Evolutionary conservation across 495 filamentous ascomycete species (phyloP).

Genomic region (Parmelia sp.): DNA sequence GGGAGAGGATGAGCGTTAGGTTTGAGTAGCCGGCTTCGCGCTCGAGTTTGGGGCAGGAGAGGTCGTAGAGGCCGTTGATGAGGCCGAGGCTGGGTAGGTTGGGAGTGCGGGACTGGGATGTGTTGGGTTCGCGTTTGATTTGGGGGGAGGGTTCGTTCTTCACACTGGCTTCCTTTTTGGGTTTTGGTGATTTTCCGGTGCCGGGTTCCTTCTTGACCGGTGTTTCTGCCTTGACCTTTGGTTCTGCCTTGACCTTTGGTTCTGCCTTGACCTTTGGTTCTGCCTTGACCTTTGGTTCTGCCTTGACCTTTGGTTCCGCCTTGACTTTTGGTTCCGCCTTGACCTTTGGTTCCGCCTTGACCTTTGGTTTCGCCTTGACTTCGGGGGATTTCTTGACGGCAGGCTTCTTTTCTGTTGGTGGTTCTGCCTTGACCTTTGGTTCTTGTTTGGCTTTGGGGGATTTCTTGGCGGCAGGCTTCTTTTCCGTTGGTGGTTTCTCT

Average conservation of each 20-base stretch:
- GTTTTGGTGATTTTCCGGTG: slow-evolving; percentile 22
- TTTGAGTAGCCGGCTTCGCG: slow-evolving; percentile 13
- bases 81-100: slow-evolving; percentile 32
- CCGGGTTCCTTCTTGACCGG: slow-evolving; percentile 20
- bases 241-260: slow-evolving; percentile 17
- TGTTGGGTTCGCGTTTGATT: slow-evolving; percentile 17
- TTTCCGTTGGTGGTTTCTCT: not conserved
- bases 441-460: slow-evolving; percentile 22
- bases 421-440: slow-evolving; percentile 17
- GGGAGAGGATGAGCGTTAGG: slow-evolving; percentile 19
- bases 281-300: slow-evolving; percentile 18
- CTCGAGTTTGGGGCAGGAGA: slow-evolving; percentile 26
- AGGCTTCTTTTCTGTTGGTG: slow-evolving; percentile 15
- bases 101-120: not conserved
- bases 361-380: slow-evolving; percentile 19
- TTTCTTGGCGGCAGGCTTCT: slow-evolving; percentile 14
- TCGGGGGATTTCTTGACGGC: slow-evolving; percentile 23
- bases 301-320: slow-evolving; percentile 18
- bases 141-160: slow-evolving; percentile 22
- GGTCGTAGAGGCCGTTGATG: slow-evolving; percentile 41
- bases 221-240: slow-evolving; percentile 17
- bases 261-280: slow-evolving; percentile 20
- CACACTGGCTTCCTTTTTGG: slow-evolving; percentile 21
- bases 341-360: slow-evolving; percentile 26
- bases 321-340: no score